Evolutionary conservation across 192 early-diverging fungal species (phyloP).

Genomic region (Backusella sp.): DNA sequence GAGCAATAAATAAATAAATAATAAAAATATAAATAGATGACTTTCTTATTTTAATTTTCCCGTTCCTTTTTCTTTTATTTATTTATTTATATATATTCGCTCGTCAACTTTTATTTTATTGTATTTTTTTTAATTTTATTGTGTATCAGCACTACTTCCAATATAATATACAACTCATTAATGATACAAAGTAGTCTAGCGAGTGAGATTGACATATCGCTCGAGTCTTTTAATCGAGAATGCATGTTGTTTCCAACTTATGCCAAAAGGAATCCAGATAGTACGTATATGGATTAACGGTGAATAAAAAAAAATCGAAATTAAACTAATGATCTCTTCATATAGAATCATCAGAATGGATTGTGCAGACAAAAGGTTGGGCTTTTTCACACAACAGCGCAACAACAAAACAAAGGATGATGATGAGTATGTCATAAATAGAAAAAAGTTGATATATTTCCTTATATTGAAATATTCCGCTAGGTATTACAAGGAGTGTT

Average conservation of each 20-base stretch:
- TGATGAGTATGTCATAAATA: constrained; percentile 28
- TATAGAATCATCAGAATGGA: constrained; percentile 29
- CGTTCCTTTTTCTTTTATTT: neutral
- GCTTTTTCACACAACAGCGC: constrained; percentile 32
- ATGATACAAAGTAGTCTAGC: neutral
- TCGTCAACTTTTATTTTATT: neutral
- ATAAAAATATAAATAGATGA: constrained; percentile 7
- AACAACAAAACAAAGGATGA: constrained; percentile 23
- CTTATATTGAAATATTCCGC: neutral
- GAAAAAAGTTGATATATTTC: neutral
- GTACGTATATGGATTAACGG: constrained; percentile 2
- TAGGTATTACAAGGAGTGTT: constrained; percentile 35
- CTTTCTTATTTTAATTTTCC: neutral
- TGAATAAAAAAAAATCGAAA: neutral
- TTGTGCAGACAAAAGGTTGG: constrained; percentile 33
- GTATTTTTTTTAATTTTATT: neutral
- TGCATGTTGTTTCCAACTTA: constrained; percentile 53
- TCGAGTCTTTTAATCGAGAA: constrained; percentile 4
- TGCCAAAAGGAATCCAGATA: constrained; percentile 34
- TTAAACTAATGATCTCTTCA: neutral
- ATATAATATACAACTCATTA: neutral
- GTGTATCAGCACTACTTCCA: neutral
- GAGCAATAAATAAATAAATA: neutral
- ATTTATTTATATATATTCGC: neutral
- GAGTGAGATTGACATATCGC: neutral